phyloP scores from a whole-genome alignment of 2,329 filamentous ascomycete genomes.

The Colletotrichum tanaceti region DNA sequence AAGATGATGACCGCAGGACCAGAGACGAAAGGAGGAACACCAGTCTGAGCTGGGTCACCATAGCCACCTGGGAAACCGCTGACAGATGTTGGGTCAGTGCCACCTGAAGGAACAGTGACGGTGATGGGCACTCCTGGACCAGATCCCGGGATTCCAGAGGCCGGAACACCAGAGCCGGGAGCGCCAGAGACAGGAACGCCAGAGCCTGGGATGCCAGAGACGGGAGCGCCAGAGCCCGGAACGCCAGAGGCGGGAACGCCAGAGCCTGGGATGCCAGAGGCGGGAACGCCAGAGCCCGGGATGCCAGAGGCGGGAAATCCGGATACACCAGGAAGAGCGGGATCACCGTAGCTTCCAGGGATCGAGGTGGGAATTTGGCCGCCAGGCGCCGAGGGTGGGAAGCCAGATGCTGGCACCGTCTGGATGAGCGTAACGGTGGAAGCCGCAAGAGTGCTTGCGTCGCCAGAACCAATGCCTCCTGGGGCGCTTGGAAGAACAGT shows the following conservation, averaged over 20 bases:
- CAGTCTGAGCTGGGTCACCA: slow-evolving; percentile 13
- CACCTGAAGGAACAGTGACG: background rate
- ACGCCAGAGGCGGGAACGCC: slow-evolving; percentile 9
- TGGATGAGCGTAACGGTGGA: slow-evolving; percentile 21
- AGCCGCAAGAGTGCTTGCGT: slow-evolving; percentile 6
- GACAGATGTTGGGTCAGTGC: background rate
- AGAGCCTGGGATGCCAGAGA: background rate
- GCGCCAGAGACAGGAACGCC: background rate
- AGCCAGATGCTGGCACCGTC: background rate
- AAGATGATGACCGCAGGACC: background rate
- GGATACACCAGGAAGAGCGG: slow-evolving; percentile 11
- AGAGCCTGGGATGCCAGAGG: background rate
- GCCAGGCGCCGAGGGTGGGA: background rate
- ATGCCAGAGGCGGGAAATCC: background rate
- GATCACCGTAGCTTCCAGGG: slow-evolving; percentile 28
- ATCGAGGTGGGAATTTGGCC: background rate
- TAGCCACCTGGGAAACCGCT: slow-evolving; percentile 26
- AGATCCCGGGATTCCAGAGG: background rate
- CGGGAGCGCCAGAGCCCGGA: background rate
- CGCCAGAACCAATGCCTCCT: background rate
- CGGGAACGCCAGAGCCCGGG: background rate
- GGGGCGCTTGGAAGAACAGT: background rate
- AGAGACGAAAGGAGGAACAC: slow-evolving; percentile 7
- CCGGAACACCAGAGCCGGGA: background rate
- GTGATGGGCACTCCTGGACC: background rate